Base-by-base conservation (phyloP, 345 rosid species). In the Viola odorata region DNA sequence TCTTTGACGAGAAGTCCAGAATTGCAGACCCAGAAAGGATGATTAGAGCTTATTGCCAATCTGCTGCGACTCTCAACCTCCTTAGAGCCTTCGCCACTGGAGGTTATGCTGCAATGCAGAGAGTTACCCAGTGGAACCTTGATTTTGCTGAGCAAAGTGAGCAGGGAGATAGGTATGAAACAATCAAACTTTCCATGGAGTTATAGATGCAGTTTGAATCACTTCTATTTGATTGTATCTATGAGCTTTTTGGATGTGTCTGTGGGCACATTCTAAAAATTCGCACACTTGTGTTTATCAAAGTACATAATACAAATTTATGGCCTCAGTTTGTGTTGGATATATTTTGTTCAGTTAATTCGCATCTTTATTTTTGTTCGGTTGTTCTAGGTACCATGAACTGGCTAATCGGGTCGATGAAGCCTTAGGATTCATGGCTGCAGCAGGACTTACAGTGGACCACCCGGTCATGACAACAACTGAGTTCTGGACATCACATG, bases 41-140 rank as follows among this genome's bases (percentile, higher is more conserved):
- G 60, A 71, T 65, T 41, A 59, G 75, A 55, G 75, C 75, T 49
- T 71, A 71, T 16, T 48, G 66, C 69, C 75, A 71, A 36, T 60
- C 75, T 42, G 75, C 66, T 6, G 75, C 66, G 3, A 55, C 75
- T 39, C 61, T 71, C 8, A 71, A 71, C 51, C 75, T 71, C 60
- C 75, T 71, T 6, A 65, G 75, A 45, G 75, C 75, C 16, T 71
- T 71, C 42, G 75, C 75, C 14, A 65, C 70, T 15, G 75, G 70
- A 53, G 70, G 75, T 3, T 71, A 71, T 55, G 75, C 75, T n/a
- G 70, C 70, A 11, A 71, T 71, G 70, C 75, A 71, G 45, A 65
- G 75, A 44, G 70, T 65, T 36, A 65, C 75, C 6, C 66, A 71
- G 45, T 71, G 75, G 75, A 71, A 71, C 55, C 70, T 71, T 37